Evolutionary conservation across 257 asterid genomes (phyloP).

Genomic region (Henckelia pumila): DNA sequence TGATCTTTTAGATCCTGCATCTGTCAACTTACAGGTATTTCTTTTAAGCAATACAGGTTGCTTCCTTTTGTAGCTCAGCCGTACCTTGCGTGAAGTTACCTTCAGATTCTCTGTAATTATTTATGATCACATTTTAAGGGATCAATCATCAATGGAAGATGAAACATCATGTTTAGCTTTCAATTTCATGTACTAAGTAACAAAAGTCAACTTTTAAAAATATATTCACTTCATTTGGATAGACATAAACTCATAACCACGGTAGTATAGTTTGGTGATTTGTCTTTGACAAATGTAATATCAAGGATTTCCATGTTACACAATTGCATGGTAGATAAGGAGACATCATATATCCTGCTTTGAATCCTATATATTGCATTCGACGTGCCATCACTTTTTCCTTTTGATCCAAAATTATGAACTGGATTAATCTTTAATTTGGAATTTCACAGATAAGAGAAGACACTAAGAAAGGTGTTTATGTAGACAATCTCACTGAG

Average conservation of each 20-base stretch:
- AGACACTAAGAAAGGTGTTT: conserved; percentile 86
- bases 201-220: background rate
- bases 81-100: background rate
- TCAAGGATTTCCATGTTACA: background rate
- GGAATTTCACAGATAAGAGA: conserved; percentile 70
- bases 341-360: conserved; percentile 4
- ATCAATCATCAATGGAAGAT: conserved; percentile 7
- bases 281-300: background rate
- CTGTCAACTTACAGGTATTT: conserved; percentile 79
- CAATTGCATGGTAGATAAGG: background rate
- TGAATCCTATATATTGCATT: conserved; percentile 12
- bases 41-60: conserved; percentile 5
- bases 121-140: conserved; percentile 2
- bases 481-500: conserved; percentile 90
- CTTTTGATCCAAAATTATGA: background rate
- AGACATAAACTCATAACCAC: background rate
- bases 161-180: background rate
- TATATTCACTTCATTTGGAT: background rate
- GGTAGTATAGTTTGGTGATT: background rate
- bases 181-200: conserved; percentile 7
- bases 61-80: background rate
- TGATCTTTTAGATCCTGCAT: conserved; percentile 87
- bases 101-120: conserved; percentile 2
- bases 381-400: conserved; percentile 6
- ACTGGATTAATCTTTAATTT: conserved; percentile 16